phyloP scores from a whole-genome alignment of 345 rosid genomes.

The Noccaea caerulescens region DNA sequence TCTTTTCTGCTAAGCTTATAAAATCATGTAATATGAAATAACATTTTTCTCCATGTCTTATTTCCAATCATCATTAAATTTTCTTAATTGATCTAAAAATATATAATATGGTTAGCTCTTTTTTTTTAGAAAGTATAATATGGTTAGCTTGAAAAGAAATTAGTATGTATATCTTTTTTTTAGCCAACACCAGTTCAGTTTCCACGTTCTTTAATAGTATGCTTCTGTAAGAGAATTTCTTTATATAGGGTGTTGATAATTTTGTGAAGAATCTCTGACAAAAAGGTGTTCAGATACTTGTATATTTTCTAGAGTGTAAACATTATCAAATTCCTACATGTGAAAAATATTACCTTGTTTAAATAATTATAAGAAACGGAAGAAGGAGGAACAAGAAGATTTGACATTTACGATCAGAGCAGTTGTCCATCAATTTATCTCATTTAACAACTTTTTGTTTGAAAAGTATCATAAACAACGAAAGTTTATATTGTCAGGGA shows the following conservation, averaged over 20 bases:
- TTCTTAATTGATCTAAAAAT: background rate
- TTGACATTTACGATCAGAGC: background rate
- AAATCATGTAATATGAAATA: too few relatives aligned
- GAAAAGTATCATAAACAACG: background rate
- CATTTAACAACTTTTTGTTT: background rate
- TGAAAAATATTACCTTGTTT: background rate
- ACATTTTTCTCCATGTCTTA: too few relatives aligned
- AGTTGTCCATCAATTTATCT: background rate
- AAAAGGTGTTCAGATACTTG: conserved; percentile 29
- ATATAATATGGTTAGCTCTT: background rate
- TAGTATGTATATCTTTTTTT: background rate
- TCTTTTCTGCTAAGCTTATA: background rate
- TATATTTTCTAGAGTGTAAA: background rate
- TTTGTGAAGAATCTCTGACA: conserved; percentile 3
- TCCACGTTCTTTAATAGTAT: conserved; percentile 17
- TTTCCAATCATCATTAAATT: too few relatives aligned
- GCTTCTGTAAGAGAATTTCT: conserved; percentile 16
- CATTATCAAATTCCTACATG: conserved; percentile 14
- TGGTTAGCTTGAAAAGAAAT: background rate
- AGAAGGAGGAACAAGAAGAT: background rate
- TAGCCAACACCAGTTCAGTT: conserved; percentile 1
- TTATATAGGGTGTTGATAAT: conserved; percentile 9
- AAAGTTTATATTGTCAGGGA: background rate
- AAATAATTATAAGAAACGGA: background rate
- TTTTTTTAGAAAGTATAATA: background rate